These are phyloP conservation scores for Corymbia maculata DNA, from an alignment of 345 rosid species.

Conservation along the genomic window DNA sequence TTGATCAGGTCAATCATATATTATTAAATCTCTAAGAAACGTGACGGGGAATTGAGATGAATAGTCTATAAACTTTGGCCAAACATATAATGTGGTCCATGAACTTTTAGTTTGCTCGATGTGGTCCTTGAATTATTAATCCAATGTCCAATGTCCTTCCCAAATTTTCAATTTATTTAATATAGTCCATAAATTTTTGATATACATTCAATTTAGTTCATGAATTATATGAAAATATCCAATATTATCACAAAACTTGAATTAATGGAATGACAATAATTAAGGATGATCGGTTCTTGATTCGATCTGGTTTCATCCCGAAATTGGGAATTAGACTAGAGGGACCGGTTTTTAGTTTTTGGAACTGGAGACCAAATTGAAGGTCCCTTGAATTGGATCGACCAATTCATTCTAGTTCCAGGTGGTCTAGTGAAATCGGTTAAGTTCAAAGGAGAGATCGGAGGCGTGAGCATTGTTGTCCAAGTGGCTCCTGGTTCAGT, in stretches of 20 bases:
- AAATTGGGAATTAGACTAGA: background rate
- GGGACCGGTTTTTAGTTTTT: background rate
- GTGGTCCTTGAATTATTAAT: too few species aligned
- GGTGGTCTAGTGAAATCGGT: background rate
- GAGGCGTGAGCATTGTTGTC: background rate
- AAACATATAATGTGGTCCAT: background rate
- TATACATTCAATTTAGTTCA: too few species aligned
- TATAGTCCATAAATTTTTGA: fast-evolving
- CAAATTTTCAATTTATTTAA: too few species aligned
- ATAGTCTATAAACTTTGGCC: too few species aligned
- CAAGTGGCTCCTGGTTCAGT: fast-evolving
- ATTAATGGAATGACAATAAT: background rate
- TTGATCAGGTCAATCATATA: background rate
- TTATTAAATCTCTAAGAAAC: background rate
- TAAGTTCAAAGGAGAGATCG: background rate
- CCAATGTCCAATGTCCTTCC: too few species aligned
- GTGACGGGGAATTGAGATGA: background rate
- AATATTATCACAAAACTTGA: background rate
- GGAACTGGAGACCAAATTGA: fast-evolving
- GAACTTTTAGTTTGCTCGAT: background rate
- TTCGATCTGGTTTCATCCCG: fast-evolving
- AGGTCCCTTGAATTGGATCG: too few species aligned
- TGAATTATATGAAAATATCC: too few species aligned
- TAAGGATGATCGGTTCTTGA: fast-evolving
- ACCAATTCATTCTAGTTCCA: fast-evolving